Evolutionary conservation across 495 filamentous ascomycete species (phyloP), one percentile per base, ranked within the genome.

Genomic region (Aspergillus baeticus): DNA sequence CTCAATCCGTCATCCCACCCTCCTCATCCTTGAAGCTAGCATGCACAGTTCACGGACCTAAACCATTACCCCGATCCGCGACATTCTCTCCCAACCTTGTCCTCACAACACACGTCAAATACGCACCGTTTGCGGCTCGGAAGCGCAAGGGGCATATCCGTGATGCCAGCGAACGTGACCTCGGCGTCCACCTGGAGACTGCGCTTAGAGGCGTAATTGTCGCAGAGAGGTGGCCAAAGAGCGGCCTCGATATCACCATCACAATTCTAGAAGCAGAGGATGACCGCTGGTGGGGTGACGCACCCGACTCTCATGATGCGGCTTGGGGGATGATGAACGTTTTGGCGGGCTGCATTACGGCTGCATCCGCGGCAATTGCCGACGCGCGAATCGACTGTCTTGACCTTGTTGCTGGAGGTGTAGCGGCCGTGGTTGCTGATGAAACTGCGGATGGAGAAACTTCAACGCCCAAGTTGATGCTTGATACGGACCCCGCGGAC

Each of bases 301-400:
- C 70, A 15, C 69, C 75, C 0, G 70, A 76, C 49, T 73, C 72
- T 15, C 73, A 79, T 56, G 69, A 75, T 62, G 69, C 73, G 4
- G 83, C 84, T 18, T 89, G 87, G 80, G 85, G 88, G 0, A 85
- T 89, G 80, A 93, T 98, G 90, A 91, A 86, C 67, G 89, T 95
- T 35, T 76, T 98, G 6, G 88, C 91, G 22, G 91, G 90, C 1
- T 96, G 92, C 67, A 91, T 98, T 58, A 98, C 90, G 2, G 92
- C 91, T 56, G 91, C 94, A 33, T 91, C 91, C 54, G 95, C 94
- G n/a, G 94, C 95, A 6, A 86, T 98, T 71, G 87, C 87, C 1
- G 95, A 98, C 74, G 95, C 94, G 0, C 91, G 90, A 2, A 96
- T 98, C 59, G 94, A 98, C 65, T 97, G 92, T 69, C 83, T 97